phyloP scores from a whole-genome alignment of 306 rosid species.

The Vigna hirtella region DNA sequence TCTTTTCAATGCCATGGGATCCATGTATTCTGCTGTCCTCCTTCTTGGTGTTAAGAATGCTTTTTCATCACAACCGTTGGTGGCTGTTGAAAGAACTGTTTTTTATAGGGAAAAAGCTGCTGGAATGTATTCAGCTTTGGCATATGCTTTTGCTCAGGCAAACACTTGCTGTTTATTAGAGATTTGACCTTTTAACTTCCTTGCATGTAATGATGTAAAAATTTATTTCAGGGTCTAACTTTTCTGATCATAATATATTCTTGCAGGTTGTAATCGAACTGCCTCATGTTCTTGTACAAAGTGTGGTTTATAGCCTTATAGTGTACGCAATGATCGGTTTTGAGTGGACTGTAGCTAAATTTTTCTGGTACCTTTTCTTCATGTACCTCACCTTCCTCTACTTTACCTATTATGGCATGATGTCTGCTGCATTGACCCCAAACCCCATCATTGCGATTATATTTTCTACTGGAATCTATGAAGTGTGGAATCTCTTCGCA shows the following conservation, averaged over 20 bases:
- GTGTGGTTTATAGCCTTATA: slow-evolving; percentile 48
- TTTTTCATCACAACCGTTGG: slow-evolving; percentile 48
- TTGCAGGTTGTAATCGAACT: slow-evolving; percentile 55
- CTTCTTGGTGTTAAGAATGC: slow-evolving; percentile 58
- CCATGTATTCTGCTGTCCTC: slow-evolving; percentile 58
- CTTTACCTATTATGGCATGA: slow-evolving; percentile 66
- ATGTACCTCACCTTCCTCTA: slow-evolving; percentile 56
- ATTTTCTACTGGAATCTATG: slow-evolving; percentile 37
- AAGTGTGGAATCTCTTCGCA: slow-evolving; percentile 53
- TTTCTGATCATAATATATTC: neutral
- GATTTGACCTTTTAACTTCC: neutral
- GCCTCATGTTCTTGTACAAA: slow-evolving; percentile 53
- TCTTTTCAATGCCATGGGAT: slow-evolving; percentile 60
- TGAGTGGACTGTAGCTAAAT: slow-evolving; percentile 51
- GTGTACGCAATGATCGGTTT: slow-evolving; percentile 60
- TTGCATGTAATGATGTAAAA: neutral
- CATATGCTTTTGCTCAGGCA: slow-evolving; percentile 62
- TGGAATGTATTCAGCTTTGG: slow-evolving; percentile 60
- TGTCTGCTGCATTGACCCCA: slow-evolving; percentile 57
- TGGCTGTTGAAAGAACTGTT: slow-evolving; percentile 55
- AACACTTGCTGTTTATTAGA: neutral
- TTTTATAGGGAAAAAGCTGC: slow-evolving; percentile 65
- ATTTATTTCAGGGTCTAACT: neutral
- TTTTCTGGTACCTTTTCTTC: slow-evolving; percentile 55
- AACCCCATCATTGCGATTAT: slow-evolving; percentile 44